Evolutionary conservation across 2,329 filamentous ascomycete species (phyloP).

Genomic region (Ceratocystis alfenasii): DNA sequence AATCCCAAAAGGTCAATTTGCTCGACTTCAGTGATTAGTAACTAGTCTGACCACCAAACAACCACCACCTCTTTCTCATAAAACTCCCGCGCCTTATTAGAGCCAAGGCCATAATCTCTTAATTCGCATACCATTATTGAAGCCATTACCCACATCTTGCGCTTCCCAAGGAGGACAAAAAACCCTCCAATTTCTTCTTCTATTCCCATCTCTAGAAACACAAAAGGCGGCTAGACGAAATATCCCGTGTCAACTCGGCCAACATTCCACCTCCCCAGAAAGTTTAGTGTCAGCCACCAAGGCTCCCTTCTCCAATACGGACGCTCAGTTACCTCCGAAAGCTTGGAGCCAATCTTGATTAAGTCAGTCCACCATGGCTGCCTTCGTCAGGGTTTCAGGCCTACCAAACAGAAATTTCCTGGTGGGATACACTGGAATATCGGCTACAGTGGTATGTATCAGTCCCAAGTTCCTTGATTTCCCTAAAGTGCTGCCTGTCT

Average conservation of each 20-base stretch:
- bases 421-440: conserved; percentile 95
- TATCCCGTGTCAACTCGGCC: not conserved
- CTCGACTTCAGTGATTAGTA: not conserved
- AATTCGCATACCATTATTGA: not conserved
- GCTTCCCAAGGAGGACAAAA: not conserved
- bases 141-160: not conserved
- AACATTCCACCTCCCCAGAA: not conserved
- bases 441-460: conserved; percentile 73
- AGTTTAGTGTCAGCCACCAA: not conserved
- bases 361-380: conserved; percentile 40
- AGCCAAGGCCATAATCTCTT: not conserved
- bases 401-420: conserved; percentile 95
- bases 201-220: not conserved
- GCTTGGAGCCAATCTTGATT: conserved; percentile 1
- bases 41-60: not conserved
- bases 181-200: not conserved
- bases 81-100: not conserved
- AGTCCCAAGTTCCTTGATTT: not conserved
- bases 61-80: not conserved
- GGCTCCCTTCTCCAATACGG: not conserved
- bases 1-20: not conserved
- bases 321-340: not conserved
- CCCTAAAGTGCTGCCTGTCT: conserved; percentile 16
- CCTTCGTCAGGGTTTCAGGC: conserved; percentile 90
- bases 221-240: not conserved